Conservation (phyloP, 495 filamentous ascomycete species). For the Tuber indicum region DNA sequence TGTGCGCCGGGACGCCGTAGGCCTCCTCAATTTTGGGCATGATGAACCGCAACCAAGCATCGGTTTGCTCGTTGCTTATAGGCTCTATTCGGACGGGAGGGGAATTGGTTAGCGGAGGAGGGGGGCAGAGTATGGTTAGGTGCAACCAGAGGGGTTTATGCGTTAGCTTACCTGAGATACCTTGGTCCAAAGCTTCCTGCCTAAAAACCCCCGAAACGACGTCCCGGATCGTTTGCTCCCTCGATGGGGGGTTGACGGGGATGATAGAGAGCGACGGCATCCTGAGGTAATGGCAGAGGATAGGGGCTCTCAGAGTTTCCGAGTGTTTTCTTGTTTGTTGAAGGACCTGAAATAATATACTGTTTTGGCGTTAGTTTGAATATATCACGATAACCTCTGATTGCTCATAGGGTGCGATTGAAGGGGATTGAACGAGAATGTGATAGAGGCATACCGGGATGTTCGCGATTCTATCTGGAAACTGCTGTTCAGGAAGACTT, state of each 20-base stretch:
- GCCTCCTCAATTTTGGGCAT: not conserved
- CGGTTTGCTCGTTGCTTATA: not conserved
- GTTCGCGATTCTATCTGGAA: not conserved
- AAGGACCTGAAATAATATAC: not conserved
- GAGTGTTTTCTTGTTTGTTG: not conserved
- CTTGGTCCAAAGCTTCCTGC: fast-evolving
- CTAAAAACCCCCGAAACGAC: not conserved
- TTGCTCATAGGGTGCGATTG: not conserved
- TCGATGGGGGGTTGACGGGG: too few species aligned
- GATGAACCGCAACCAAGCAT: not conserved
- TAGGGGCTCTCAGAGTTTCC: not conserved
- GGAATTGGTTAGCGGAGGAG: not conserved
- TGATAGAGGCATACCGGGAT: not conserved
- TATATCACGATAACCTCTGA: not conserved
- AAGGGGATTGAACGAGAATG: not conserved
- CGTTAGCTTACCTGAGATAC: not conserved
- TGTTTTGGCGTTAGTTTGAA: not conserved
- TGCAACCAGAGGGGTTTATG: not conserved
- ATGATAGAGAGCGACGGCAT: not conserved
- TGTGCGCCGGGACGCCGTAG: not conserved
- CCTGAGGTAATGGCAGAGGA: not conserved
- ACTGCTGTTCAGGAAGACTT: not conserved
- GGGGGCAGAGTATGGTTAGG: not conserved
- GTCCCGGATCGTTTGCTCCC: not conserved
- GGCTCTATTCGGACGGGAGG: not conserved